A percentile compares a stretch with the other conserved stretches of the same genome.
phyloP scores from a whole-genome alignment of 2,329 filamentous ascomycete genomes.

The Cytospora mali region DNA sequence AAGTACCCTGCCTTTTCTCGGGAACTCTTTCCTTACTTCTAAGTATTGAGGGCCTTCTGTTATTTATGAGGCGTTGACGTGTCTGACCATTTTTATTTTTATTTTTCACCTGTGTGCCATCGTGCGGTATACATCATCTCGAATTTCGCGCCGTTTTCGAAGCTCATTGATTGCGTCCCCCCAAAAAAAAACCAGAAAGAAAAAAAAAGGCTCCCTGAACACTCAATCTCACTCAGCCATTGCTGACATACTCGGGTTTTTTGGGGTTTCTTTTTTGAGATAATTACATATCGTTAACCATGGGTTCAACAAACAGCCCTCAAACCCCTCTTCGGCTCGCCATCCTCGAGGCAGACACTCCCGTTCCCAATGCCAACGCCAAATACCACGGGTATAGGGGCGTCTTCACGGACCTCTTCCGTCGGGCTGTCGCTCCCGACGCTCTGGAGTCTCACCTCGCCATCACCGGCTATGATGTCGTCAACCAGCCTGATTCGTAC shows the following conservation, averaged over 20 bases:
- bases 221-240: neutral
- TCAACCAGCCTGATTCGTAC: slow-evolving; percentile 66
- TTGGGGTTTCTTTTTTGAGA: too few relatives aligned
- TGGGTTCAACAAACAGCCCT: slow-evolving; percentile 35
- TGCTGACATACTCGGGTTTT: too few relatives aligned
- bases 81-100: too few relatives aligned
- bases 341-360: slow-evolving; percentile 85
- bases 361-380: slow-evolving; percentile 63
- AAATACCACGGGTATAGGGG: slow-evolving; percentile 74
- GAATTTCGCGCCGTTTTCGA: neutral
- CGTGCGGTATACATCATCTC: neutral
- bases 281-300: slow-evolving; percentile 5
- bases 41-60: neutral
- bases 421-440: slow-evolving; percentile 51
- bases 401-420: slow-evolving; percentile 65
- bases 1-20: neutral
- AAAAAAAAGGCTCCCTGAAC: neutral
- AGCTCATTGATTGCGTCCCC: neutral
- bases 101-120: neutral
- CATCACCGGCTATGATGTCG: slow-evolving; percentile 71
- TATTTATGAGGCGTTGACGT: too few relatives aligned
- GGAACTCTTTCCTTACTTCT: neutral
- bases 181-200: too few relatives aligned
- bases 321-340: slow-evolving; percentile 70
- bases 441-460: slow-evolving; percentile 52